Evolutionary conservation across 2,329 filamentous ascomycete genomes (phyloP).

Genomic region (Lasiodiplodia hormozganensis): DNA sequence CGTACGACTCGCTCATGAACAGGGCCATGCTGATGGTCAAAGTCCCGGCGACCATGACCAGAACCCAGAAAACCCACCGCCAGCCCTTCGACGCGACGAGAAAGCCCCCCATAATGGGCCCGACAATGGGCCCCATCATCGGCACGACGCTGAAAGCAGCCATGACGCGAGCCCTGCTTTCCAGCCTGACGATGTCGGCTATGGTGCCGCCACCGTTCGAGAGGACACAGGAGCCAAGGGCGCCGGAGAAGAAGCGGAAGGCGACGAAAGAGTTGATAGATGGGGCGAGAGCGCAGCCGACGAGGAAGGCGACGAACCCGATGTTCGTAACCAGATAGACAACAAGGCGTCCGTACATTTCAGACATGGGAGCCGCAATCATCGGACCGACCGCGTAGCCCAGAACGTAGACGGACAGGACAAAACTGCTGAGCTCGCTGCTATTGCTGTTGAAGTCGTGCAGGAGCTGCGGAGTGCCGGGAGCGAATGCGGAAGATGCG

Average conservation of each 20-base stretch:
- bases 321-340: slow-evolving; percentile 35
- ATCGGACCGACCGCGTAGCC: slow-evolving; percentile 38
- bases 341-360: slow-evolving; percentile 36
- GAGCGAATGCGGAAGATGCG: slow-evolving; percentile 69
- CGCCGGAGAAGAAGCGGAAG: slow-evolving; percentile 36
- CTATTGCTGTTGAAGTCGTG: slow-evolving; percentile 64
- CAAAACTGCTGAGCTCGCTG: slow-evolving; percentile 59
- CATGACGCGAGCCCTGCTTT: slow-evolving; percentile 35
- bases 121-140: slow-evolving; percentile 42
- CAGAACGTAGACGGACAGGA: slow-evolving; percentile 39
- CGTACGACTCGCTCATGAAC: slow-evolving; percentile 57
- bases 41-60: slow-evolving; percentile 38
- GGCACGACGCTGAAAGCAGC: slow-evolving; percentile 37
- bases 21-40: slow-evolving; percentile 43
- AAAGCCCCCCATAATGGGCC: slow-evolving; percentile 44
- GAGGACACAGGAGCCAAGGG: slow-evolving; percentile 36
- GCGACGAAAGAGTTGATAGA: slow-evolving; percentile 36
- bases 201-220: slow-evolving; percentile 34
- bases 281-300: slow-evolving; percentile 38
- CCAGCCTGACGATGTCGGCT: slow-evolving; percentile 36
- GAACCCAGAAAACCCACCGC: slow-evolving; percentile 46
- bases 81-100: slow-evolving; percentile 43
- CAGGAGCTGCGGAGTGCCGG: slow-evolving; percentile 68
- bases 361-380: slow-evolving; percentile 38
- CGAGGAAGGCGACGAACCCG: slow-evolving; percentile 39